A percentile compares a stretch with the other conserved stretches of the same genome.
Conservation (phyloP, 768 basidiomycete genomes). For the Scleroderma bovista region DNA sequence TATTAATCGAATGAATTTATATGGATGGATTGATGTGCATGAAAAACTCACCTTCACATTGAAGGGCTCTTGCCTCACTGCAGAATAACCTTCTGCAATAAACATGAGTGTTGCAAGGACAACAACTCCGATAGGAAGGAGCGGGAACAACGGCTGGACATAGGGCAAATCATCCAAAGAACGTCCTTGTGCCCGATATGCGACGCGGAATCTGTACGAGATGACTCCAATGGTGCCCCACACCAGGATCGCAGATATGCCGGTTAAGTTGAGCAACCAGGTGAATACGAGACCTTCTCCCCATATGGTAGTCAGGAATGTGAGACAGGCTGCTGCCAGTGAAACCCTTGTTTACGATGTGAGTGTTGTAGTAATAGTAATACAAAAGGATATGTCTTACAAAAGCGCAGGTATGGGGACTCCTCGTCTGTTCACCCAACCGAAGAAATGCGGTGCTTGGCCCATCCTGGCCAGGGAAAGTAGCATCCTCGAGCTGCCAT, state of each 20-base stretch:
- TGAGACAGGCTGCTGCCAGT: constrained; percentile 43
- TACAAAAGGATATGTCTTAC: constrained; percentile 30
- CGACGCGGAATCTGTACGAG: constrained; percentile 57
- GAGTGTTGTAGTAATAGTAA: constrained; percentile 14
- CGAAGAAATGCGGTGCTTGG: constrained; percentile 60
- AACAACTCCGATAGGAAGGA: constrained; percentile 47
- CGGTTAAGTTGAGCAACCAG: constrained; percentile 59
- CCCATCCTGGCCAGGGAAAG: constrained; percentile 58
- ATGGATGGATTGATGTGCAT: not conserved
- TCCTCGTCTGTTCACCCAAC: constrained; percentile 57
- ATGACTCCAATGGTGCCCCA: constrained; percentile 57
- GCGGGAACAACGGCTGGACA: constrained; percentile 47
- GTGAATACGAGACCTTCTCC: constrained; percentile 49
- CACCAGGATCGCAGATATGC: constrained; percentile 61
- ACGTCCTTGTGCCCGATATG: constrained; percentile 50
- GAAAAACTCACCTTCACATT: constrained; percentile 31
- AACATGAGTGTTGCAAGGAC: constrained; percentile 49
- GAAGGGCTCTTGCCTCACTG: constrained; percentile 41
- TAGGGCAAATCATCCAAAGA: constrained; percentile 52
- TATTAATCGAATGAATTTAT: not conserved
- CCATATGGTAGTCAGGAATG: constrained; percentile 57
- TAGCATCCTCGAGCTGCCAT: constrained; percentile 58
- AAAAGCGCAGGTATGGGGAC: constrained; percentile 55
- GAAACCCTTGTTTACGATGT: constrained; percentile 33
- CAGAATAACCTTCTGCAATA: constrained; percentile 48